Evolutionary conservation across 306 rosid species (phyloP).

Genomic region (barrel medic (Medicago truncatula)): MtrunA17r5.0-ANR NC_053049.1:35431501-35432000

Average conservation of each 20-base stretch:
- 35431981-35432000: no score
- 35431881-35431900: no score
- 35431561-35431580: slow-evolving; percentile 65
- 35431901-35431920: no score
- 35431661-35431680: slow-evolving; percentile 15
- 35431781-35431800: not conserved
- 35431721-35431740: slow-evolving; percentile 21
- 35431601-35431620: slow-evolving; percentile 42
- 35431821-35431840: not conserved
- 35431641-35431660: slow-evolving; percentile 35
- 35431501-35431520: slow-evolving; percentile 39
- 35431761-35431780: slow-evolving; percentile 2
- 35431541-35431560: slow-evolving; percentile 44
- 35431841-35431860: no score
- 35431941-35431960: no score
- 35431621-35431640: slow-evolving; percentile 48
- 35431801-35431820: not conserved
- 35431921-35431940: no score
- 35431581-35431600: slow-evolving; percentile 73
- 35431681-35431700: slow-evolving; percentile 40
- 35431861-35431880: no score
- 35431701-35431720: slow-evolving; percentile 59
- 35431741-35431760: slow-evolving; percentile 19
- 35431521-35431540: slow-evolving; percentile 41
- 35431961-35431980: no score